These are phyloP conservation scores for Cylindrotheca fusiformis DNA, from an alignment of 108 stramenopile genomes.

Conservation along the genomic window DNA sequence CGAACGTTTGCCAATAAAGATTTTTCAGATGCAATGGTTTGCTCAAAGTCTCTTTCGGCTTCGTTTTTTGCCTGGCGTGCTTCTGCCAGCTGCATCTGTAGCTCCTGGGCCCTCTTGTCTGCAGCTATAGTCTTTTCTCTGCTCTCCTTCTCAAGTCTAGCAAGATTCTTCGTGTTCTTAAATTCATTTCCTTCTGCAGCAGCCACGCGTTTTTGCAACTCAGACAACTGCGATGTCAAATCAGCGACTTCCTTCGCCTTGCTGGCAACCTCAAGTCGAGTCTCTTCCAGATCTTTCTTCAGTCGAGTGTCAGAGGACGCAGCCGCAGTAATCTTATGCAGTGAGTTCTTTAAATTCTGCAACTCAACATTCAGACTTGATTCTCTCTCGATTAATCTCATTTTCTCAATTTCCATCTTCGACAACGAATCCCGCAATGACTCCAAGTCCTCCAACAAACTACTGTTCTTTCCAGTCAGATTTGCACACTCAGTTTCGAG, in stretches of 20 bases:
- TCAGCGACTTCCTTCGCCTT: conserved; percentile 17
- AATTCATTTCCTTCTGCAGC: conserved; percentile 18
- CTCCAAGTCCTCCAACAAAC: conserved; percentile 12
- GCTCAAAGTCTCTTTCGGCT: not conserved
- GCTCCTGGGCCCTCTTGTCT: conserved; percentile 13
- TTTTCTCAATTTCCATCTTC: conserved; percentile 14
- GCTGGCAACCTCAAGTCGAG: conserved; percentile 14
- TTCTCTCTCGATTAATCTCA: conserved; percentile 6
- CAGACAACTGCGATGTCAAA: conserved; percentile 5
- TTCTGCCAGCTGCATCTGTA: conserved; percentile 13
- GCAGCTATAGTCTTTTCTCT: not conserved
- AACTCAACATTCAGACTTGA: conserved; percentile 14
- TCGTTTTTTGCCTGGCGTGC: not conserved
- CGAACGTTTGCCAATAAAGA: too few species aligned
- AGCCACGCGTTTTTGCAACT: conserved; percentile 11
- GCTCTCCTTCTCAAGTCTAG: conserved; percentile 13
- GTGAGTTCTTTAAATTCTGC: conserved; percentile 9
- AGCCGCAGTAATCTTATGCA: conserved; percentile 2
- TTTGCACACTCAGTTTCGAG: conserved; percentile 26
- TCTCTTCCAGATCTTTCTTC: conserved; percentile 3
- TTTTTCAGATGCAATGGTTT: too few species aligned
- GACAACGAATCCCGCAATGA: conserved; percentile 14
- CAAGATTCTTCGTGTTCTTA: conserved; percentile 24
- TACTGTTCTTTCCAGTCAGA: conserved; percentile 14
- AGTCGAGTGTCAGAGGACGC: conserved; percentile 2